Evolutionary conservation across 257 asterid genomes (phyloP).

Genomic region (Ajuga chamaepitys): DNA sequence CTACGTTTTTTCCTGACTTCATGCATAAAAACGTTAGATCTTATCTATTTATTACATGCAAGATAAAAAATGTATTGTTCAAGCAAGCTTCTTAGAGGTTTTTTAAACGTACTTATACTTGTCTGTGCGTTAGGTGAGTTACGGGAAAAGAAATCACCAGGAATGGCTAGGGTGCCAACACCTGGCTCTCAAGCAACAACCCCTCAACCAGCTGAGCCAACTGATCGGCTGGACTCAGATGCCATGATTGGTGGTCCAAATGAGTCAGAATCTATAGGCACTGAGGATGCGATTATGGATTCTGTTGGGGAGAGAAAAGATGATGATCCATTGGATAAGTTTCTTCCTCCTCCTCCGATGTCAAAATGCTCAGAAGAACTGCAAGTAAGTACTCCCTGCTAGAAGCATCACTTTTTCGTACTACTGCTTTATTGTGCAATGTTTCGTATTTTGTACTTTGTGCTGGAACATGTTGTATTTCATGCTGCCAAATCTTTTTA

Average conservation of each 20-base stretch:
- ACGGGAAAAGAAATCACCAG: conserved; percentile 44
- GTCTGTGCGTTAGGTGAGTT: conserved; percentile 48
- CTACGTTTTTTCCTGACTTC: not conserved
- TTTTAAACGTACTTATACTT: conserved; percentile 3
- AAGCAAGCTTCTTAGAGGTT: not conserved
- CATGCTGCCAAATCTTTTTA: not conserved
- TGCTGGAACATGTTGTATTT: not conserved
- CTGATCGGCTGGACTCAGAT: conserved; percentile 38
- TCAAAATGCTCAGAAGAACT: conserved; percentile 74
- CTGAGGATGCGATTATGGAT: conserved; percentile 42
- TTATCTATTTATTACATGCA: not conserved
- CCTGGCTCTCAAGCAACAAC: conserved; percentile 49
- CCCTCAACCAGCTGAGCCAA: conserved; percentile 36
- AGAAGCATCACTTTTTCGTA: not conserved
- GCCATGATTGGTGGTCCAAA: conserved; percentile 21
- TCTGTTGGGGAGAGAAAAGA: conserved; percentile 49
- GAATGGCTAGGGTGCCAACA: conserved; percentile 28
- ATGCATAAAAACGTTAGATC: not conserved
- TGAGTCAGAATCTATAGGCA: conserved; percentile 38
- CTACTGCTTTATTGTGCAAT: not conserved
- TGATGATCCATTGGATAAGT: conserved; percentile 47
- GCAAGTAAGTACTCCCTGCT: conserved; percentile 55
- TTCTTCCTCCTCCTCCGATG: conserved; percentile 75
- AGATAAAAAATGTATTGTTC: not conserved
- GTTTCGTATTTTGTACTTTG: not conserved